These are phyloP conservation scores for Arxiozyma telluris DNA, from an alignment of 1,139 yeast genomes.

Conservation along the genomic window DNA sequence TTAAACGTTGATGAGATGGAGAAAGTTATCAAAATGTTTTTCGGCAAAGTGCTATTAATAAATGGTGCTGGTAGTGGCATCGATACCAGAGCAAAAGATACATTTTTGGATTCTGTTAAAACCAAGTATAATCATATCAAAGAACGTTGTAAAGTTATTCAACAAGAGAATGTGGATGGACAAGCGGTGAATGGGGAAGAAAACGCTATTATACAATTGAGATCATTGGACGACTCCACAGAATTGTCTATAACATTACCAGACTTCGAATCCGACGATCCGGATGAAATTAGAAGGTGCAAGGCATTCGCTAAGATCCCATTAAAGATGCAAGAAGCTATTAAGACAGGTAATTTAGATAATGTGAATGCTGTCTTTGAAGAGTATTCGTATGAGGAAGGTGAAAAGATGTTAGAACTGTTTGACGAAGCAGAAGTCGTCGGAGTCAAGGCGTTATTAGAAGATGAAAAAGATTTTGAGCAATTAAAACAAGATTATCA, in stretches of 20 bases:
- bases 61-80: constrained; percentile 21
- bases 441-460: constrained; percentile 67
- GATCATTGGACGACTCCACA: constrained; percentile 77
- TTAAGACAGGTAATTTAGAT: constrained; percentile 62
- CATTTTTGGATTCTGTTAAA: constrained; percentile 47
- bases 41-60: constrained; percentile 47
- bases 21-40: constrained; percentile 60
- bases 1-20: constrained; percentile 33
- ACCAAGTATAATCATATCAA: constrained; percentile 77
- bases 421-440: constrained; percentile 79
- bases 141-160: constrained; percentile 60
- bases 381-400: constrained; percentile 64
- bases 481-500: constrained; percentile 41
- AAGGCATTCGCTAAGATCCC: constrained; percentile 52
- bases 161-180: constrained; percentile 25
- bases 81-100: constrained; percentile 45
- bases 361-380: constrained; percentile 80
- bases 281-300: constrained; percentile 44
- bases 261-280: constrained; percentile 36
- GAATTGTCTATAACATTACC: constrained; percentile 72
- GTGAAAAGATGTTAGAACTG: constrained; percentile 64
- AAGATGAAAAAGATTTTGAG: constrained; percentile 62
- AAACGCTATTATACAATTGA: constrained; percentile 78
- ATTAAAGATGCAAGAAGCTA: constrained; percentile 59
- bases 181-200: constrained; percentile 34